Evolutionary conservation across 225 moss, liverwort and hornwort species (phyloP).

Genomic region (Pseudoscleropodium purum): DNA sequence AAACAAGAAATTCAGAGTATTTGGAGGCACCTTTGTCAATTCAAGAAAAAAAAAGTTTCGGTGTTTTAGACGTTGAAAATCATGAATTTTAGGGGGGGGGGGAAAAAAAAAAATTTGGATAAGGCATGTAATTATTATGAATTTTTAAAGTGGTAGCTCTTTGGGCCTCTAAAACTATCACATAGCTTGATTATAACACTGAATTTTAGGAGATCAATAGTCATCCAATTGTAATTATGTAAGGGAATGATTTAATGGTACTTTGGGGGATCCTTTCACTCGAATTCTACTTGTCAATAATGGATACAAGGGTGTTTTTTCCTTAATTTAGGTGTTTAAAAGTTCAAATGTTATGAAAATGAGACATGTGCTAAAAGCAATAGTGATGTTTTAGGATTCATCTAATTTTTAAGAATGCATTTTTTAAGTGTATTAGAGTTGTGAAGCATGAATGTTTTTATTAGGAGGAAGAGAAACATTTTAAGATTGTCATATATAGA

Average conservation of each 20-base stretch:
- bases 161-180: accelerated
- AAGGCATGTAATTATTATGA: background rate
- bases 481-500: background rate
- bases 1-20: background rate
- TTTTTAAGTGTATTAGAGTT: background rate
- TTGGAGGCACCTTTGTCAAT: background rate
- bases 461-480: background rate
- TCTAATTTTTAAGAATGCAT: background rate
- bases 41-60: background rate
- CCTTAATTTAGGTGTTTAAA: background rate
- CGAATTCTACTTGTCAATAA: background rate
- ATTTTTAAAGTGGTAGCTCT: background rate
- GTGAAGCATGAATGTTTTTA: background rate
- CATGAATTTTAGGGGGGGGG: background rate
- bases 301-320: no score
- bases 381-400: accelerated
- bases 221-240: accelerated
- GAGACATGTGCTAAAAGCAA: background rate
- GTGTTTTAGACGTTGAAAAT: background rate
- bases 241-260: accelerated
- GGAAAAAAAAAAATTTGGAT: no score
- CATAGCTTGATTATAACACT: accelerated
- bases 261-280: background rate
- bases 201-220: accelerated
- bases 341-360: background rate